phyloP scores from a whole-genome alignment of 768 basidiomycete species.

The Podaxis sp. region DNA sequence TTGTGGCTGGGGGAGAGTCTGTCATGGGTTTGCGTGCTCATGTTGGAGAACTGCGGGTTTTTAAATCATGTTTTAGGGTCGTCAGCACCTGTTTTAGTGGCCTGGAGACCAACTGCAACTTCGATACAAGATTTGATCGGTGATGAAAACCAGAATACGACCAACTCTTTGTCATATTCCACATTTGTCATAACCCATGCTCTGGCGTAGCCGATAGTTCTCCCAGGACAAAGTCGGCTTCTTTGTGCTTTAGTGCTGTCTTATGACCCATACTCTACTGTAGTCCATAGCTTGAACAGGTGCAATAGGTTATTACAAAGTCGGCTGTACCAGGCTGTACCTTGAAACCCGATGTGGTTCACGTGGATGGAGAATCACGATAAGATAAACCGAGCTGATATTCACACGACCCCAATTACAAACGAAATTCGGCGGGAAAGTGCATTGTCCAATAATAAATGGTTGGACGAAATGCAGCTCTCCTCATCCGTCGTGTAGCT shows the following conservation, averaged over 20 bases:
- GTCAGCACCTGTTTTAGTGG: not conserved
- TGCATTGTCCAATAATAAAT: not conserved
- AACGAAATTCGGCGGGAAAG: not conserved
- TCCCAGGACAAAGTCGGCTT: too few relatives aligned
- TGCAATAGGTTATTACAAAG: too few relatives aligned
- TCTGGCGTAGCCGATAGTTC: too few relatives aligned
- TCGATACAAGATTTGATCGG: too few relatives aligned
- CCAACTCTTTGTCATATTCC: too few relatives aligned
- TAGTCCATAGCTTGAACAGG: too few relatives aligned
- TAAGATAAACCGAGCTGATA: not conserved
- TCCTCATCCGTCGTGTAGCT: constrained; percentile 2
- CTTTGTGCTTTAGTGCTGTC: too few relatives aligned
- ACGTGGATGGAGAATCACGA: not conserved
- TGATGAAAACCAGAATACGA: too few relatives aligned
- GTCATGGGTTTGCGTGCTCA: not conserved
- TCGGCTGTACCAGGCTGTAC: too few relatives aligned
- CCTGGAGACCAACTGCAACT: not conserved
- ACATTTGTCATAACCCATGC: too few relatives aligned
- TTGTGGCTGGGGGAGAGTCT: not conserved
- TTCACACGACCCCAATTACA: not conserved
- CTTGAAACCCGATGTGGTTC: not conserved
- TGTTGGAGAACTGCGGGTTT: not conserved
- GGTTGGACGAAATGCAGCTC: not conserved
- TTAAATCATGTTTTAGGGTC: not conserved
- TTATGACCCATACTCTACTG: too few relatives aligned